phyloP scores from a whole-genome alignment of 371 early-diverging fungal species.

The Apophysomyces trapeziformis region DNA sequence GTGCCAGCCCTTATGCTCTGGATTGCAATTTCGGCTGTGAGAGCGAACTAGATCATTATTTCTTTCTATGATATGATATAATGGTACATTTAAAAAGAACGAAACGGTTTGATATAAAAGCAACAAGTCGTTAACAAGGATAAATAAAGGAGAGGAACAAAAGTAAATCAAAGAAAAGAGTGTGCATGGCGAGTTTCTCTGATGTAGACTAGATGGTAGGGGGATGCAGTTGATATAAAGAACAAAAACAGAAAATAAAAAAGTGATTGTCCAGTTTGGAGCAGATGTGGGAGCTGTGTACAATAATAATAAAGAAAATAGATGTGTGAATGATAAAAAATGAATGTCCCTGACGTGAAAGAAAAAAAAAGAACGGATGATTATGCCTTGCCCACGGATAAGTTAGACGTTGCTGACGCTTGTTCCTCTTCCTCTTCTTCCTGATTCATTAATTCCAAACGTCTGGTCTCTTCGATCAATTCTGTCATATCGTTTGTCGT shows the following conservation, averaged over 20 bases:
- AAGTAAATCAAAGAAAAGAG: not conserved
- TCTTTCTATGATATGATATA: conserved; percentile 6
- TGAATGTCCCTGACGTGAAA: not conserved
- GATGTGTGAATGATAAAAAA: not conserved
- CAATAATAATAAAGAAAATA: not conserved
- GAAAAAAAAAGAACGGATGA: not conserved
- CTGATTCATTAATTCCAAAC: conserved; percentile 21
- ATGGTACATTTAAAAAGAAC: conserved; percentile 7
- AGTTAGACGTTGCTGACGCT: conserved; percentile 18
- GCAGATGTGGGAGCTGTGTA: conserved; percentile 1
- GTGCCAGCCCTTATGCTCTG: no score
- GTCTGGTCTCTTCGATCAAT: conserved; percentile 30
- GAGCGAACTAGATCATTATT: not conserved
- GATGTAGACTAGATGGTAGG: not conserved
- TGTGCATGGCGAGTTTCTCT: not conserved
- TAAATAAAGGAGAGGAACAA: not conserved
- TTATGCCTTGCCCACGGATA: conserved; percentile 20
- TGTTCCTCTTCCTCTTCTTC: conserved; percentile 31
- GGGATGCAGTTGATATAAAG: not conserved
- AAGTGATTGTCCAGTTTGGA: not conserved
- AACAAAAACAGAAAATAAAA: not conserved
- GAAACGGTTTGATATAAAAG: not conserved
- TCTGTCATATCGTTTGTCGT: conserved; percentile 30
- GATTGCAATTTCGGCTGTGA: no score
- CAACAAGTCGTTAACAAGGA: not conserved